Evolutionary conservation across 805 yeast species (phyloP).

Genomic region (Vanderwaltozyma yarrowii): DNA sequence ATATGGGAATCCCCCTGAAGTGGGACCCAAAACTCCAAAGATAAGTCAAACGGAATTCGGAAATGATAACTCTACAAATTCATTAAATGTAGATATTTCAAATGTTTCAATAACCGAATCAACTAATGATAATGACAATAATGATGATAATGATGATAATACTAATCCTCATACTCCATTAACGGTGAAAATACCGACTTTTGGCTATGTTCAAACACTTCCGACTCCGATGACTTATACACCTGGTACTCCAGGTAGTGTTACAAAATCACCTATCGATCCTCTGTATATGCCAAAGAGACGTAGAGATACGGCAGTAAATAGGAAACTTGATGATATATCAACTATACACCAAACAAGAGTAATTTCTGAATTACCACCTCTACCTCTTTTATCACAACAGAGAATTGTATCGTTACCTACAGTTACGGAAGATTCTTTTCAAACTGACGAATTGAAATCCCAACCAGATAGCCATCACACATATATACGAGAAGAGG

Average conservation of each 20-base stretch:
- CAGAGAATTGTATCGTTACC: slow-evolving; percentile 22
- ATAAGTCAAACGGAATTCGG: slow-evolving; percentile 14
- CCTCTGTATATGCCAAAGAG: slow-evolving; percentile 11
- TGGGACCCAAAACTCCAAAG: slow-evolving; percentile 11
- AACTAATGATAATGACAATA: too few relatives aligned
- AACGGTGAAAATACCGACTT: slow-evolving; percentile 13
- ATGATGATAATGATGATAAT: background rate
- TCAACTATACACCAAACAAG: slow-evolving; percentile 8
- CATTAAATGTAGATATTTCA: background rate
- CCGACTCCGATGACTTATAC: slow-evolving; percentile 28
- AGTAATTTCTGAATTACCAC: slow-evolving; percentile 20
- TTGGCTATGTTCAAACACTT: slow-evolving; percentile 16
- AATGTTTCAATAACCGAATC: too few relatives aligned
- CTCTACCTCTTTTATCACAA: slow-evolving; percentile 10
- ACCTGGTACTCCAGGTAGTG: slow-evolving; percentile 13
- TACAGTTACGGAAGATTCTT: slow-evolving; percentile 12
- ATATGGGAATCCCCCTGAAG: background rate
- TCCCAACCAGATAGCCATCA: background rate
- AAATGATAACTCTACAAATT: background rate
- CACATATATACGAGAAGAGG: background rate
- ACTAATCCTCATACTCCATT: slow-evolving; percentile 12
- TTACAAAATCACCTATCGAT: slow-evolving; percentile 11
- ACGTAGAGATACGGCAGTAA: slow-evolving; percentile 5
- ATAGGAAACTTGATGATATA: slow-evolving; percentile 3
- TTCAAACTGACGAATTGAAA: background rate